Percentiles rank a stretch among this genome's conserved stretches.
phyloP scores from a whole-genome alignment of 1,139 yeast genomes.

The Hyphopichia burtonii region DNA sequence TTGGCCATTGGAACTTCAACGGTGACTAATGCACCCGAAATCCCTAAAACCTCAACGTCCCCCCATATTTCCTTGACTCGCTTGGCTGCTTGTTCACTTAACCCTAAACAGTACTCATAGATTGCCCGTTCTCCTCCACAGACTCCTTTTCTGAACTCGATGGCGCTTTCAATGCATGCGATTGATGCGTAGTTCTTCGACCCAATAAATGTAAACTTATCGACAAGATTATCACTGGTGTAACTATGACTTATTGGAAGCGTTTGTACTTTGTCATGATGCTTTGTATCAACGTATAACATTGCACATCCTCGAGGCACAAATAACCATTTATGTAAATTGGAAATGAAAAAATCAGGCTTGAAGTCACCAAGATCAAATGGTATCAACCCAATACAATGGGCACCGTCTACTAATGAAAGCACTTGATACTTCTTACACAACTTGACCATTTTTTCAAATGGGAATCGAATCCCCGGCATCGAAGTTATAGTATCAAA shows the following conservation, averaged over 20 bases:
- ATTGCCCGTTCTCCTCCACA: conserved; percentile 67
- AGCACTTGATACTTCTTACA: conserved; percentile 49
- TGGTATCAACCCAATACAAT: conserved; percentile 58
- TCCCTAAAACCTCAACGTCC: conserved; percentile 26
- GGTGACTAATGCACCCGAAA: conserved; percentile 47
- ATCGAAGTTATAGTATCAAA: conserved; percentile 64
- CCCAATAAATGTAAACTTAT: conserved; percentile 40
- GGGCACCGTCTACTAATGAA: conserved; percentile 73
- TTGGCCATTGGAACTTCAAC: conserved; percentile 36
- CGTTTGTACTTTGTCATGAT: conserved; percentile 53
- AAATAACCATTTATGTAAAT: conserved; percentile 70
- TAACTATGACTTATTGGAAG: conserved; percentile 57
- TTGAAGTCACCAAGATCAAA: conserved; percentile 41
- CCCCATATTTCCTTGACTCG: conserved; percentile 33
- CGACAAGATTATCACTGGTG: conserved; percentile 28
- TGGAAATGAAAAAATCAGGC: conserved; percentile 65
- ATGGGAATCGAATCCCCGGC: conserved; percentile 66
- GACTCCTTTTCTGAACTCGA: conserved; percentile 47
- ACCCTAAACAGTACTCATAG: conserved; percentile 50
- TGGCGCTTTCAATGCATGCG: conserved; percentile 35
- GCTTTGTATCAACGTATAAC: conserved; percentile 54
- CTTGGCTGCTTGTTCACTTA: conserved; percentile 32
- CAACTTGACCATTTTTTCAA: conserved; percentile 43
- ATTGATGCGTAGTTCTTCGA: conserved; percentile 31
- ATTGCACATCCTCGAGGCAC: conserved; percentile 61